Evolutionary conservation across 2,329 filamentous ascomycete species (phyloP).

Genomic region (Epichloe sibirici): DNA sequence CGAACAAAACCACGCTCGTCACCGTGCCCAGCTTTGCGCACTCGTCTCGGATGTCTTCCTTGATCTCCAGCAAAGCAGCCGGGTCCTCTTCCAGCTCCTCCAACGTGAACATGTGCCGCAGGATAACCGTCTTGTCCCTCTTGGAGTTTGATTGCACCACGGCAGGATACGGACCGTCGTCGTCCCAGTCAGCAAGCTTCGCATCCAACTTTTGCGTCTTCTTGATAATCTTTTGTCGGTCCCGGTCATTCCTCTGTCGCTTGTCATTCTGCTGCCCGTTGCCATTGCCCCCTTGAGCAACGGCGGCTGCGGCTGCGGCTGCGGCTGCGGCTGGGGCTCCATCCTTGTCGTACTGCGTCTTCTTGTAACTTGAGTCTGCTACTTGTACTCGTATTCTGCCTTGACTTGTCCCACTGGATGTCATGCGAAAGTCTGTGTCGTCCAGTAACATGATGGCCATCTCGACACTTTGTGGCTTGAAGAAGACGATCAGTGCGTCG

Average conservation of each 20-base stretch:
- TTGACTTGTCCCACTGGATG: slow-evolving; percentile 33
- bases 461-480: slow-evolving; percentile 84
- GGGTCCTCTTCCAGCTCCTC: slow-evolving; percentile 76
- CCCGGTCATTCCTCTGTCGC: slow-evolving; percentile 44
- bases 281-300: slow-evolving; percentile 10
- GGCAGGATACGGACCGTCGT: slow-evolving; percentile 57
- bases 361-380: slow-evolving; percentile 88
- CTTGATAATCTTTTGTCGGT: slow-evolving; percentile 82
- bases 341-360: slow-evolving; percentile 53
- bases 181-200: slow-evolving; percentile 89
- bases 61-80: slow-evolving; percentile 75
- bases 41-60: slow-evolving; percentile 86
- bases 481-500: slow-evolving; percentile 86
- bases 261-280: slow-evolving; percentile 23
- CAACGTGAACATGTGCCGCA: slow-evolving; percentile 89
- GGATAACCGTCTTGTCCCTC: slow-evolving; percentile 71
- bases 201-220: slow-evolving; percentile 86
- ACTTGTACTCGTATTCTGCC: slow-evolving; percentile 70
- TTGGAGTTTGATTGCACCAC: slow-evolving; percentile 31
- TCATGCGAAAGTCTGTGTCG: slow-evolving; percentile 67
- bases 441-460: slow-evolving; percentile 73
- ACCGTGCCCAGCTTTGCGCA: slow-evolving; percentile 77
- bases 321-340: background rate
- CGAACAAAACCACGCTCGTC: slow-evolving; percentile 84
- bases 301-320: too few species aligned